Percentiles rank a stretch among this genome's conserved stretches.
phyloP scores from a whole-genome alignment of 345 rosid genomes.

The Brassica incana region DNA sequence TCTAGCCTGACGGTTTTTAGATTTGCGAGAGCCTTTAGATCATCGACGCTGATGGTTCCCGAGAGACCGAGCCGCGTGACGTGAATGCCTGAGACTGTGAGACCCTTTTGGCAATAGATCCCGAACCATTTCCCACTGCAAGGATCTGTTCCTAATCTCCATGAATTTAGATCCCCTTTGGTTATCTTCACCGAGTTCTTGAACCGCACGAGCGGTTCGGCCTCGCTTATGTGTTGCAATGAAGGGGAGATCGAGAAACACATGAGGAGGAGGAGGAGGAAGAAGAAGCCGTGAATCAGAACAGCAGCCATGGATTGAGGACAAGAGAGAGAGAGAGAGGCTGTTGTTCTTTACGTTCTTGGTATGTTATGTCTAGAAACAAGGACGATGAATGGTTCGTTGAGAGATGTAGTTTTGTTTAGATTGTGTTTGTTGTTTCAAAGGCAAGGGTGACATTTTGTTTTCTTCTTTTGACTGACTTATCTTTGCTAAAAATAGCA shows the following conservation, averaged over 20 bases:
- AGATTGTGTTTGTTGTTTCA: conserved; percentile 32
- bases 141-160: conserved; percentile 57
- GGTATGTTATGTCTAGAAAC: not conserved
- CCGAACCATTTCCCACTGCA: conserved; percentile 65
- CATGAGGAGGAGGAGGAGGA: conserved; percentile 15
- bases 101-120: conserved; percentile 49
- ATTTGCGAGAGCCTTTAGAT: conserved; percentile 43
- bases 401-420: conserved; percentile 28
- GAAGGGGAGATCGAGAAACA: conserved; percentile 36
- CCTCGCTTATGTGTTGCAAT: conserved; percentile 27
- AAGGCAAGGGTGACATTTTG: not conserved
- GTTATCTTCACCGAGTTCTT: conserved; percentile 34
- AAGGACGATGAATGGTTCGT: not conserved
- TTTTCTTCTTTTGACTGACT: not conserved
- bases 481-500: conserved; percentile 24
- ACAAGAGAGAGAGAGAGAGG: conserved; percentile 17
- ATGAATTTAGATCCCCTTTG: conserved; percentile 49
- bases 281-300: not conserved
- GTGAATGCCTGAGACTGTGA: conserved; percentile 56
- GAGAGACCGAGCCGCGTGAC: conserved; percentile 54
- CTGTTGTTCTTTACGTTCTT: conserved; percentile 14
- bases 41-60: conserved; percentile 54
- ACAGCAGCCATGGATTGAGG: conserved; percentile 37
- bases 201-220: conserved; percentile 36
- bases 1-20: conserved; percentile 59